Base-by-base conservation (phyloP, 192 early-diverging fungal species). In the Linnemannia schmuckeri region DNA sequence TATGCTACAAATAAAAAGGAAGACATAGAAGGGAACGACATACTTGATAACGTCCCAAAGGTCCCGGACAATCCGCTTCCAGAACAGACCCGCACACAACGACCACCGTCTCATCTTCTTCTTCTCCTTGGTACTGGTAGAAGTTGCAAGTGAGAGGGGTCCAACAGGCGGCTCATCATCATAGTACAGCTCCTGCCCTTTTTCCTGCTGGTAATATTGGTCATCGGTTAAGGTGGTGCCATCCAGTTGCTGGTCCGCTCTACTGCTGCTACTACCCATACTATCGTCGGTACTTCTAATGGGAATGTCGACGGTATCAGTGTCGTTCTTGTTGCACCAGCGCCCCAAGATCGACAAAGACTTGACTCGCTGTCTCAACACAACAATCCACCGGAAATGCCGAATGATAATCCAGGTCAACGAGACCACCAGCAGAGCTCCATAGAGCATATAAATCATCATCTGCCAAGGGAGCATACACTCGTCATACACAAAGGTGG, bases 381-480 rank as follows among this genome's bases (percentile, higher is more conserved):
- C 20, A 9, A 10, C 27, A 38, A 87, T 81, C 85, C 85, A 87
- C 22, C 79, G 61, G 41, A 63, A 71, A 37, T 76, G 70, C 40
- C 69, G 75, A 12, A 81, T 49, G n/a, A 89, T 27, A n/a, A 89
- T 74, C 77, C 74, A 88, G 9, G 33, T 73, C 38, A 88, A 12
- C 2, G 89, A 75, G 9, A 76, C 18, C 17, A 41, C 75, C 2
- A 87, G 46, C 4, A 90, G 47, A 4, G 40, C 52, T 13, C 49
- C 57, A 72, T 90, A 90, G 12, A 44, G 72, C 42, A 81, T 30
- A 47, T 88, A 95, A 17, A 95, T 93, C 27, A 88, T 79, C 12
- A 96, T 73, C 83, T 95, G 94, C 83, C 94, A 91, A 0, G 95
- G 95, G 24, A 95, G 76, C 76, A 91, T 93, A 77, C 95, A 96